phyloP scores from a whole-genome alignment of 208 protist species.

The Spongospora subterranea region DNA sequence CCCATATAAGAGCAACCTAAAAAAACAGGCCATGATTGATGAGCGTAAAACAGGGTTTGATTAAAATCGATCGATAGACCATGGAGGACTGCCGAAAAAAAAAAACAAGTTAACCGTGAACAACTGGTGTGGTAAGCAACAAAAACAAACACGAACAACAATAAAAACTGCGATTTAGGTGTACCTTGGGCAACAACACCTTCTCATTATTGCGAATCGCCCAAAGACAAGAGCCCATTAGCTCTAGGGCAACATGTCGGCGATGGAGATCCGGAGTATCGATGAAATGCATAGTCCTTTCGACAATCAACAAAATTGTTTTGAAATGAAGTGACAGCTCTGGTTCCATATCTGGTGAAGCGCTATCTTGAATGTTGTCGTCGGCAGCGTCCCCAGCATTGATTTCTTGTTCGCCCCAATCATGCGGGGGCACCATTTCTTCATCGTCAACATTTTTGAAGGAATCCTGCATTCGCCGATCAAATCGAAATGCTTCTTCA shows the following conservation, averaged over 20 bases:
- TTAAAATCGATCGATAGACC: too few relatives aligned
- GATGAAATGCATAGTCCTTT: not conserved
- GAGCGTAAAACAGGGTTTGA: too few relatives aligned
- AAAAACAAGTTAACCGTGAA: too few relatives aligned
- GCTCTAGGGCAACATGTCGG: slow-evolving; percentile 14
- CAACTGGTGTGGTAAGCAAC: not conserved
- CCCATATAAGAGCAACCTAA: slow-evolving; percentile 9
- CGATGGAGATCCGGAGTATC: not conserved
- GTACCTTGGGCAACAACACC: not conserved
- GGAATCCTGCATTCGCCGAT: not conserved
- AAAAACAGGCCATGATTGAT: too few relatives aligned
- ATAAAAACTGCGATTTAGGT: too few relatives aligned
- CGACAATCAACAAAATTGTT: not conserved
- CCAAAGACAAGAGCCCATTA: not conserved
- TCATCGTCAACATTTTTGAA: not conserved
- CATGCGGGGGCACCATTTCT: not conserved
- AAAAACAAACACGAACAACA: not conserved
- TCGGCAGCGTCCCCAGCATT: not conserved
- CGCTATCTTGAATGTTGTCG: not conserved
- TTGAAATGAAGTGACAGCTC: not conserved
- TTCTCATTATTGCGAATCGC: not conserved
- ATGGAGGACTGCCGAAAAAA: too few relatives aligned
- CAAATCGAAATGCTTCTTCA: not conserved
- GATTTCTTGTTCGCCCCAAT: not conserved
- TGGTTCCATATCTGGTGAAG: not conserved